These are phyloP conservation scores for Sporisorium reilianum DNA, from an alignment of 1,284 basidiomycete species.

Conservation along the genomic window DNA sequence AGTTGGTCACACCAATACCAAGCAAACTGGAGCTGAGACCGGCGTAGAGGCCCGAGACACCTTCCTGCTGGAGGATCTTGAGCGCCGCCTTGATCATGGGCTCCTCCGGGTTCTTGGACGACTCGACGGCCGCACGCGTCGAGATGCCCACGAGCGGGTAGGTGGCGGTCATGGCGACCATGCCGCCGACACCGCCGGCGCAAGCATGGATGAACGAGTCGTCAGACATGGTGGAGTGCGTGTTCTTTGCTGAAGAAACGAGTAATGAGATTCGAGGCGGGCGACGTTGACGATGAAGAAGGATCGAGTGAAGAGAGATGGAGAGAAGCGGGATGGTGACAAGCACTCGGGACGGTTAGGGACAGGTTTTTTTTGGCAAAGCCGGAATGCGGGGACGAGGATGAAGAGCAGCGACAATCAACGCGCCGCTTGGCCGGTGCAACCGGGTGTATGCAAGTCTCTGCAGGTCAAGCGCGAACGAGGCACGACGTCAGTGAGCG, in stretches of 20 bases:
- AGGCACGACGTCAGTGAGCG: conserved; percentile 2
- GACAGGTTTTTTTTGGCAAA: not conserved
- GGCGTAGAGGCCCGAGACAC: conserved; percentile 85
- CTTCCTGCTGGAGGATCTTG: conserved; percentile 86
- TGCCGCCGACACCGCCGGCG: conserved; percentile 90
- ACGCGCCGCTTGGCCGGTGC: conserved; percentile 13
- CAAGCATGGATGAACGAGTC: conserved; percentile 90
- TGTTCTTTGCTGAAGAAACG: not conserved
- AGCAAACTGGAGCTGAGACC: conserved; percentile 87
- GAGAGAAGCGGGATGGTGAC: not conserved
- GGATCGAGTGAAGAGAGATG: not conserved
- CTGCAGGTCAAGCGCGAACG: not conserved
- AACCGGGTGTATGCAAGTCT: conserved; percentile 2
- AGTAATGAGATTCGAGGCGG: not conserved
- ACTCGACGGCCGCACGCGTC: conserved; percentile 91
- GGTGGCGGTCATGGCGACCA: conserved; percentile 72
- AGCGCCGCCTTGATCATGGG: conserved; percentile 72
- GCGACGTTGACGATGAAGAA: not conserved
- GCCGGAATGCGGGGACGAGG: conserved; percentile 13
- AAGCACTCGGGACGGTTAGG: conserved; percentile 7
- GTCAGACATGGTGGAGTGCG: conserved; percentile 51
- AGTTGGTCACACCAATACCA: conserved; percentile 94
- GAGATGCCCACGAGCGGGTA: conserved; percentile 88
- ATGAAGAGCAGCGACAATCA: not conserved
- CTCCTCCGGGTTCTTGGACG: conserved; percentile 79